phyloP scores from a whole-genome alignment of 768 basidiomycete species.

The Chlorophyllum brunneum region DNA sequence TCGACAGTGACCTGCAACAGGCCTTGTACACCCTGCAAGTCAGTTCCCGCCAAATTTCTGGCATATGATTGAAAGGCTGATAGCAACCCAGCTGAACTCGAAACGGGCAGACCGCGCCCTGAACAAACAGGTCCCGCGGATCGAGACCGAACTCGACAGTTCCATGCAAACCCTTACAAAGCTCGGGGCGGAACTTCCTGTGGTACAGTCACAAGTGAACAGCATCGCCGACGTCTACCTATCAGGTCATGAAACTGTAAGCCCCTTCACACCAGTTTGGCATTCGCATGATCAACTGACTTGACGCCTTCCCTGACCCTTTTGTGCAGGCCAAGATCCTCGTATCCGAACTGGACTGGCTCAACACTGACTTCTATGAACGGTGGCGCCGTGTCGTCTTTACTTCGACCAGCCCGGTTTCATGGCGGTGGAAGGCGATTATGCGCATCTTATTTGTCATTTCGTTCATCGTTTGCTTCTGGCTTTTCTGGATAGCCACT shows the following conservation, averaged over 20 bases:
- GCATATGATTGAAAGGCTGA: slow-evolving; percentile 1
- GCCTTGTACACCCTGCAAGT: slow-evolving; percentile 61
- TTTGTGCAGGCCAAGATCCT: slow-evolving; percentile 55
- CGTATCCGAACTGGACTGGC: slow-evolving; percentile 64
- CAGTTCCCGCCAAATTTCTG: slow-evolving; percentile 13
- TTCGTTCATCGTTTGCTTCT: slow-evolving; percentile 53
- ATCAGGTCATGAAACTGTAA: slow-evolving; percentile 64
- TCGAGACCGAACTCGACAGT: slow-evolving; percentile 56
- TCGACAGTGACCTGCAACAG: slow-evolving; percentile 67
- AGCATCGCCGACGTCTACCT: slow-evolving; percentile 67
- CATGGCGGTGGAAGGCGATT: slow-evolving; percentile 62
- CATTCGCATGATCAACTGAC: background rate
- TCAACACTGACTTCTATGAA: slow-evolving; percentile 75
- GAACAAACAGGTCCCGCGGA: slow-evolving; percentile 56
- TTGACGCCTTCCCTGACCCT: slow-evolving; percentile 2
- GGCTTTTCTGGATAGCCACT: slow-evolving; percentile 57
- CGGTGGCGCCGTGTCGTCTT: slow-evolving; percentile 75
- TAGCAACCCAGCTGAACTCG: slow-evolving; percentile 45
- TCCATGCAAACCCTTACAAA: slow-evolving; percentile 55
- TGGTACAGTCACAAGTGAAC: slow-evolving; percentile 54
- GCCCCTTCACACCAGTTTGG: slow-evolving; percentile 14
- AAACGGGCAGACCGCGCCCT: slow-evolving; percentile 58
- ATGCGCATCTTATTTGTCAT: slow-evolving; percentile 59
- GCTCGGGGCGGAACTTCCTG: slow-evolving; percentile 57
- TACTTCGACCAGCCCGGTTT: slow-evolving; percentile 68